phyloP scores from a whole-genome alignment of 371 early-diverging fungal genomes.

The Choanephora cucurbitarum region DNA sequence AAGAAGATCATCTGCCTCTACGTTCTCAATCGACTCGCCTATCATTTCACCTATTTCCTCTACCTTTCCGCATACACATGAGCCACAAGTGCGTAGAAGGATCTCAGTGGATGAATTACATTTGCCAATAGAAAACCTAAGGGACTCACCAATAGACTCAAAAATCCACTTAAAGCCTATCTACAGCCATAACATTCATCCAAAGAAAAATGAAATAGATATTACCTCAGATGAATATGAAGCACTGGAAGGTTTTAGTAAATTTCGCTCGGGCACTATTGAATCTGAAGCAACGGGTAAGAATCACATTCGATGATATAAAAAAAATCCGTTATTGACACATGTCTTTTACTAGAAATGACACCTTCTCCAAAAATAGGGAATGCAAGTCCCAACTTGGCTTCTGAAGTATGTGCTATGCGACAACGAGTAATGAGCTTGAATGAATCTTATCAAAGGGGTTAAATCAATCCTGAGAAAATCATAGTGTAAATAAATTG shows the following conservation, averaged over 20 bases:
- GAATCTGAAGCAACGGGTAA: slow-evolving; percentile 2
- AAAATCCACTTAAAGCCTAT: neutral
- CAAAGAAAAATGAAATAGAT: slow-evolving; percentile 24
- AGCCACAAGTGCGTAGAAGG: slow-evolving; percentile 14
- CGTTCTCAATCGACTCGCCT: slow-evolving; percentile 14
- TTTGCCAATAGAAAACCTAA: slow-evolving; percentile 23
- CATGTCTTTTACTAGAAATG: slow-evolving; percentile 8
- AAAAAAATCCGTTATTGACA: too few relatives aligned
- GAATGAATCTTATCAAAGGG: slow-evolving; percentile 33
- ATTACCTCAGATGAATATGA: slow-evolving; percentile 47
- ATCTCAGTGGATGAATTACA: slow-evolving; percentile 29
- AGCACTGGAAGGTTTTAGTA: slow-evolving; percentile 47
- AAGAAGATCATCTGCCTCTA: slow-evolving; percentile 20
- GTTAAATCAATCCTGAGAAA: slow-evolving; percentile 1
- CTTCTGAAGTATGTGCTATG: slow-evolving; percentile 40
- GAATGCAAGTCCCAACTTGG: slow-evolving; percentile 22
- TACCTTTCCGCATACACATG: slow-evolving; percentile 3
- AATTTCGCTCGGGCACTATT: slow-evolving; percentile 24
- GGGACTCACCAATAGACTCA: slow-evolving; percentile 18
- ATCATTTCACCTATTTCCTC: slow-evolving; percentile 7
- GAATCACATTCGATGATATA: too few relatives aligned
- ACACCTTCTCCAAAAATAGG: slow-evolving; percentile 10
- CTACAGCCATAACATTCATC: neutral
- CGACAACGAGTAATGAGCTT: slow-evolving; percentile 31
- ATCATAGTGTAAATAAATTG: too few relatives aligned